A percentile compares a stretch with the other conserved stretches of the same genome.
Evolutionary conservation across 352 stramenopile genomes (phyloP).

Genomic region (Globisporangium radiosum): DNA sequence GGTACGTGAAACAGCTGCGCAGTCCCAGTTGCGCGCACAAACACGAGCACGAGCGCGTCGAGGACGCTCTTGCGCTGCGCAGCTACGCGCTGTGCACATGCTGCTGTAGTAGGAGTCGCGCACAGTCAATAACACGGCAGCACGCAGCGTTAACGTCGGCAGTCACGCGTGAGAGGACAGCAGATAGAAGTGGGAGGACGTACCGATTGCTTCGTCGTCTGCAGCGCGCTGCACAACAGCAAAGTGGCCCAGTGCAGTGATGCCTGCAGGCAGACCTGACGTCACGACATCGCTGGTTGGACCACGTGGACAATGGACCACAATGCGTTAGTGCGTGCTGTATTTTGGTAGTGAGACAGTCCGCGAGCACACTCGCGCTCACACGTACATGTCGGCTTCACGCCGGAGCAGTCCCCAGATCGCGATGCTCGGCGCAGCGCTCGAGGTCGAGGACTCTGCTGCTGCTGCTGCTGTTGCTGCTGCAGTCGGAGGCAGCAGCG

Average conservation of each 20-base stretch:
- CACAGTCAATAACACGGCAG: not conserved
- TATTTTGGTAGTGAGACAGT: not conserved
- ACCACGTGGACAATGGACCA: too few relatives aligned
- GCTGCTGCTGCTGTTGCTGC: not conserved
- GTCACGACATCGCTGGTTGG: not conserved
- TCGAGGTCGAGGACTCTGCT: not conserved
- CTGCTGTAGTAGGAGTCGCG: not conserved
- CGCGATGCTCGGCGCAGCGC: not conserved
- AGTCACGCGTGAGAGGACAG: too few relatives aligned
- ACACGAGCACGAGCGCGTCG: constrained; percentile 18
- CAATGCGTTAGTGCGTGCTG: too few relatives aligned
- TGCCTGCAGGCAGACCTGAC: constrained; percentile 7
- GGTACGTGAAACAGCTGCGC: constrained; percentile 10
- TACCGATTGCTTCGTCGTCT: constrained; percentile 4
- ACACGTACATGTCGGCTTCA: constrained; percentile 11
- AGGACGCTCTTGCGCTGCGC: not conserved
- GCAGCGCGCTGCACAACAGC: constrained; percentile 8
- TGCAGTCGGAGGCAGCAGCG: too few relatives aligned
- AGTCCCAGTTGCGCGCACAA: constrained; percentile 14
- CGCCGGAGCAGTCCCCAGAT: constrained; percentile 6
- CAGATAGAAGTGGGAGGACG: not conserved
- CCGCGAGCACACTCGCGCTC: not conserved
- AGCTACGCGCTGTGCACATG: constrained; percentile 4
- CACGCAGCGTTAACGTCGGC: not conserved
- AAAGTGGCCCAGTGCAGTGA: constrained; percentile 7